phyloP scores from a whole-genome alignment of 306 rosid species.

The Rubus parviflorus region DNA sequence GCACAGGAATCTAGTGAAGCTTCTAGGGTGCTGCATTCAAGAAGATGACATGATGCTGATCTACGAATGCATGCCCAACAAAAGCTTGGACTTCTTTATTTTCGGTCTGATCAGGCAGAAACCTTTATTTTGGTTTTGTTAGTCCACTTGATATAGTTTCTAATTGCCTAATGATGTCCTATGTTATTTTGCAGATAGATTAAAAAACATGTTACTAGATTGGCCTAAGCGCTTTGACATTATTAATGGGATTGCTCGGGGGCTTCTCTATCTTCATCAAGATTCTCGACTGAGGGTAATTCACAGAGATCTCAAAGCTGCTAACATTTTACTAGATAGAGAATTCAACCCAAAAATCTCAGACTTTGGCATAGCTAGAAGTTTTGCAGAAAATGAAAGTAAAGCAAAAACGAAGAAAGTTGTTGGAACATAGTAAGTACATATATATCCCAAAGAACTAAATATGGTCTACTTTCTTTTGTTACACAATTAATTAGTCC shows the following conservation, averaged over 20 bases:
- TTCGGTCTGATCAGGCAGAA: conserved; percentile 1
- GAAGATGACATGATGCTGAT: not conserved
- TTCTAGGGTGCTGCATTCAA: conserved; percentile 1
- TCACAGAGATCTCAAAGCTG: conserved; percentile 31
- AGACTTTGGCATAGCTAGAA: conserved; percentile 30
- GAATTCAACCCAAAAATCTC: conserved; percentile 33
- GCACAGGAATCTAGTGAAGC: conserved; percentile 1
- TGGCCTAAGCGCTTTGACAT: conserved; percentile 16
- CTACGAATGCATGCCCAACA: not conserved
- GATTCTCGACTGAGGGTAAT: conserved; percentile 33
- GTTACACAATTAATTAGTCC: no score
- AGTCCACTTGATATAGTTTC: not conserved
- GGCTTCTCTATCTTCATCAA: conserved; percentile 31
- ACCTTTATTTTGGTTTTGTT: not conserved
- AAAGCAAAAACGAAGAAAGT: conserved; percentile 18
- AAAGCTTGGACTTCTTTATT: conserved; percentile 22
- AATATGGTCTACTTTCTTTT: no score
- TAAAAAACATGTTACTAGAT: not conserved
- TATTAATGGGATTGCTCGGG: conserved; percentile 22
- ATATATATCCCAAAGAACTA: not conserved
- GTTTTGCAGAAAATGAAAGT: conserved; percentile 20
- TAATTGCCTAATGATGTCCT: no score
- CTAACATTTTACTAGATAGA: conserved; percentile 23
- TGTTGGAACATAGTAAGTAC: conserved; percentile 33
- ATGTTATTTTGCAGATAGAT: conserved; percentile 5